Evolutionary conservation across 805 yeast species (phyloP).

Genomic region (Kodamaea sagamina): DNA sequence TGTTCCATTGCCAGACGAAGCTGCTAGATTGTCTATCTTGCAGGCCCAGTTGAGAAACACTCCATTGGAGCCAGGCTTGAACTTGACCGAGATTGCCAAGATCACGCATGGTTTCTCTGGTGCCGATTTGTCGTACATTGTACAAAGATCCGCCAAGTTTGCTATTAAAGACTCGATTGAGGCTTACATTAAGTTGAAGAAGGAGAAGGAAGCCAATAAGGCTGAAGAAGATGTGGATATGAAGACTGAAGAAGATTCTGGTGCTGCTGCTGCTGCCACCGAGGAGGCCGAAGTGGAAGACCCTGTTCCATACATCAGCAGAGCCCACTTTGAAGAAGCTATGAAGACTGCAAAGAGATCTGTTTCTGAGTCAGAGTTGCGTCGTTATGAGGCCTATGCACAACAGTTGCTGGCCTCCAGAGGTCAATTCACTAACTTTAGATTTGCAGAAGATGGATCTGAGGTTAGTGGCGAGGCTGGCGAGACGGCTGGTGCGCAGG

Average conservation of each 20-base stretch:
- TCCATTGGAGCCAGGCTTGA: constrained; percentile 96
- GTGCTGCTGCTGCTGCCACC: constrained; percentile 24
- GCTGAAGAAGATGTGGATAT: constrained; percentile 53
- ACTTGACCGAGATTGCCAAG: constrained; percentile 83
- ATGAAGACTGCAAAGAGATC: constrained; percentile 99
- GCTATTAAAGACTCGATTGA: constrained; percentile 98
- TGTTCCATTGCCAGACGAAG: constrained; percentile 97
- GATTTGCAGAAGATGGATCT: constrained; percentile 59
- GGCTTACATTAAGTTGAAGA: constrained; percentile 50
- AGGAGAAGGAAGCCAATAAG: constrained; percentile 48
- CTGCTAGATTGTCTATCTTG: constrained; percentile 89
- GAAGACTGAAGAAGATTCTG: constrained; percentile 46
- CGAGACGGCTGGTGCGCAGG: constrained; percentile 20
- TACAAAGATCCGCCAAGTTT: constrained; percentile 97
- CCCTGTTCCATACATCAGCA: constrained; percentile 93
- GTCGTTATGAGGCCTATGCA: constrained; percentile 98
- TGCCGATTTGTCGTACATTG: constrained; percentile 97
- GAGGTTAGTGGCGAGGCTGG: constrained; percentile 14
- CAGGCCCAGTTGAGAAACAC: constrained; percentile 97
- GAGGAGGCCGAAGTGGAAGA: constrained; percentile 76
- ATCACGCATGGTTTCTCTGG: constrained; percentile 98
- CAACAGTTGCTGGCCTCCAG: constrained; percentile 95
- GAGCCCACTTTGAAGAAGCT: constrained; percentile 96
- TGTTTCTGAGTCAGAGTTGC: constrained; percentile 93
- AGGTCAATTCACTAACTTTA: constrained; percentile 90